Percentiles rank a stretch among this genome's conserved stretches.
phyloP scores from a whole-genome alignment of 768 basidiomycete species.

The Tylopilus cervinicoccineus region DNA sequence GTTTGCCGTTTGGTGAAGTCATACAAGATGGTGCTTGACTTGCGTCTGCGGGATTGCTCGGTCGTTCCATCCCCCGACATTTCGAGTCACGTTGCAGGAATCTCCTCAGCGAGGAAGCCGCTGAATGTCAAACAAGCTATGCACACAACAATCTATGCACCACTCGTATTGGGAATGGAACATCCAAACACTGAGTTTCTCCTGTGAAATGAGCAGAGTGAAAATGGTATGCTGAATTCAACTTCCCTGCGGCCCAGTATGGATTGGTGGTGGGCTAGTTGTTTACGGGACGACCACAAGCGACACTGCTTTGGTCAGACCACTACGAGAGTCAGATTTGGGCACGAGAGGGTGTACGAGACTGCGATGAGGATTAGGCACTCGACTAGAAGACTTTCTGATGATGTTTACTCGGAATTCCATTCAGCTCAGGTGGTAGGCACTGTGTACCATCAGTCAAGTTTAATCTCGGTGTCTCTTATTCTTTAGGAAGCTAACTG shows the following conservation, averaged over 20 bases:
- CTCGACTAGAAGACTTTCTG: constrained; percentile 12
- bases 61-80: constrained; percentile 44
- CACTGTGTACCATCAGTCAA: neutral
- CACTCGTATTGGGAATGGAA: constrained; percentile 71
- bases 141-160: constrained; percentile 74
- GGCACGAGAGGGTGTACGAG: constrained; percentile 53
- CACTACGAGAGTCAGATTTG: constrained; percentile 47
- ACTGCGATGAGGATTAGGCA: constrained; percentile 41
- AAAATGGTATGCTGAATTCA: constrained; percentile 49
- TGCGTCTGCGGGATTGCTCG: constrained; percentile 63
- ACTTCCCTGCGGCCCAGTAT: constrained; percentile 52
- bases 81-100: constrained; percentile 58
- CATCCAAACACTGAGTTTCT: constrained; percentile 62
- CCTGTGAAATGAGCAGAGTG: constrained; percentile 66
- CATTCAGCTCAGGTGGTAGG: neutral
- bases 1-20: constrained; percentile 52
- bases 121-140: neutral
- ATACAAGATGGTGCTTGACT: constrained; percentile 73
- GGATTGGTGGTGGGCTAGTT: constrained; percentile 79
- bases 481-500: neutral
- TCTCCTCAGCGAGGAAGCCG: constrained; percentile 52
- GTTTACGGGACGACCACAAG: constrained; percentile 58
- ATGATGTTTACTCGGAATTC: neutral
- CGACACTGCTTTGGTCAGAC: constrained; percentile 50
- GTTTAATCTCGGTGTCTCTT: neutral